phyloP scores from a whole-genome alignment of 1,139 yeast species.

The Suhomyces atakaporum region DNA sequence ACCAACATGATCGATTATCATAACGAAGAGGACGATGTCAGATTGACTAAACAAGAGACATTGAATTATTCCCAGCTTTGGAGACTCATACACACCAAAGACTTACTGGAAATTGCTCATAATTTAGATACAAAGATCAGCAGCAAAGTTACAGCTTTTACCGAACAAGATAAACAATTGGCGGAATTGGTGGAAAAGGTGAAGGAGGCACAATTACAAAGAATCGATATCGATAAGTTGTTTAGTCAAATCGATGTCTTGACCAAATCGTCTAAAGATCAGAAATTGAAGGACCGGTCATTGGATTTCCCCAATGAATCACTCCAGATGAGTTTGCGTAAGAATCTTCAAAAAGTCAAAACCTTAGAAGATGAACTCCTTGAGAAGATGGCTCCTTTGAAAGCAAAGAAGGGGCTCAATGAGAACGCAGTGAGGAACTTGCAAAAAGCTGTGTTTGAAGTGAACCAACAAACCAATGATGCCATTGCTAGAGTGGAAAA shows the following conservation, averaged over 20 bases:
- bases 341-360: conserved; percentile 17
- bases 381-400: conserved; percentile 21
- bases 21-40: conserved; percentile 3
- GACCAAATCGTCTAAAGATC: conserved; percentile 9
- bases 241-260: conserved; percentile 17
- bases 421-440: conserved; percentile 17
- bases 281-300: conserved; percentile 13
- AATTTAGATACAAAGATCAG: conserved; percentile 8
- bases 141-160: background rate
- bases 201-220: conserved; percentile 13
- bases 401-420: conserved; percentile 15
- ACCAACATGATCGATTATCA: conserved; percentile 10
- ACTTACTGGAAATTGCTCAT: conserved; percentile 10
- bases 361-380: conserved; percentile 17
- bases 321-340: conserved; percentile 16
- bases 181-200: conserved; percentile 11
- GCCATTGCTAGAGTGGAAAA: conserved; percentile 2
- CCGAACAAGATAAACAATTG: conserved; percentile 3
- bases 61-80: conserved; percentile 14
- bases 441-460: conserved; percentile 19
- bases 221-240: conserved; percentile 16
- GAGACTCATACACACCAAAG: conserved; percentile 13
- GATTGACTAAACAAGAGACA: conserved; percentile 7
- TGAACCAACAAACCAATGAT: conserved; percentile 10
- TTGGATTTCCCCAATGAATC: conserved; percentile 21